phyloP scores from a whole-genome alignment of 2,329 filamentous ascomycete species.

The Nemania bipapillata region DNA sequence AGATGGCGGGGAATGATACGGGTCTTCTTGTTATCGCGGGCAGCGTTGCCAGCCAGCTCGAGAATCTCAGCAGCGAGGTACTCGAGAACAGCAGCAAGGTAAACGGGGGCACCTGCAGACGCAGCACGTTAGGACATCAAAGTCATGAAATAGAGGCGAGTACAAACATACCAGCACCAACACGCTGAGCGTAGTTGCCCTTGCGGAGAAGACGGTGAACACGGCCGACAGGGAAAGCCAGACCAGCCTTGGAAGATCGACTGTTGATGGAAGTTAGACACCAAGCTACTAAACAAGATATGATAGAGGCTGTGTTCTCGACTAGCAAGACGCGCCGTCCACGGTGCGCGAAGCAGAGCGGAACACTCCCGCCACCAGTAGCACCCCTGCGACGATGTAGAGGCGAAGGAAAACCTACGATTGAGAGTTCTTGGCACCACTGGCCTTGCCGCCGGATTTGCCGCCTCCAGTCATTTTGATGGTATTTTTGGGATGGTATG shows the following conservation, averaged over 20 bases:
- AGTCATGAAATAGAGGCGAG: slow-evolving; percentile 48
- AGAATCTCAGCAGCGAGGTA: slow-evolving; percentile 99
- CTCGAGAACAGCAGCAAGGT: slow-evolving; percentile 96
- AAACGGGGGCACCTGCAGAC: slow-evolving; percentile 78
- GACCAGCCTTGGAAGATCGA: slow-evolving; percentile 98
- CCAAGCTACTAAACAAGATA: slow-evolving; percentile 23
- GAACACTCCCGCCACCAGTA: not conserved
- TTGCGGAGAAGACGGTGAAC: slow-evolving; percentile 98
- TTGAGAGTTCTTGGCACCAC: slow-evolving; percentile 98
- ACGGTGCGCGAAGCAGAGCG: slow-evolving; percentile 19
- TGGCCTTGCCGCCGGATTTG: slow-evolving; percentile 99
- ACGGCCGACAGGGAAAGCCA: slow-evolving; percentile 98
- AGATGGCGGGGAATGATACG: slow-evolving; percentile 99
- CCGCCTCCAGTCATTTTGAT: slow-evolving; percentile 99
- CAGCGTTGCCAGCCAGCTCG: slow-evolving; percentile 97
- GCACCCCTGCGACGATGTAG: not conserved
- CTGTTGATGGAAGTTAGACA: slow-evolving; percentile 64
- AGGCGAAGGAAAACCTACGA: slow-evolving; percentile 74
- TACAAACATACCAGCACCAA: slow-evolving; percentile 75
- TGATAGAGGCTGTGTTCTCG: slow-evolving; percentile 16
- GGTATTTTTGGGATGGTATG: slow-evolving; percentile 50
- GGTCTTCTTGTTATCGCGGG: slow-evolving; percentile 99
- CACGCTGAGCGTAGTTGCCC: slow-evolving; percentile 99
- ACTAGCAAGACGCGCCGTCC: slow-evolving; percentile 56
- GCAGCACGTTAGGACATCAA: slow-evolving; percentile 26